Evolutionary conservation across 768 basidiomycete species (phyloP), one percentile per base, ranked within the genome.

Genomic region (Boletus tomentosulus): DNA sequence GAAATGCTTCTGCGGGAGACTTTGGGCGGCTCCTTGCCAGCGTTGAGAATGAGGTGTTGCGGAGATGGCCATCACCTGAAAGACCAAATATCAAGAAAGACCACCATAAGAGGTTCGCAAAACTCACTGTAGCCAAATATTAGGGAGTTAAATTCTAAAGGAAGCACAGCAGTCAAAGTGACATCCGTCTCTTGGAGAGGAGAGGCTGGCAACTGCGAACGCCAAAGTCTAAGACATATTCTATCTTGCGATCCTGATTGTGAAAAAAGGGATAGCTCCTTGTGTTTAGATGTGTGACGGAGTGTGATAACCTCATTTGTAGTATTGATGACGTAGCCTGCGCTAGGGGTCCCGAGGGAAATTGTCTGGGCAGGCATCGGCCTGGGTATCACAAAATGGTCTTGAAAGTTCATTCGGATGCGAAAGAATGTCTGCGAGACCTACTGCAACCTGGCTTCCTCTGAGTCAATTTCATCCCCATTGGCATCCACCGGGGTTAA

Each of bases 91-190:
- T 60, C 9, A 59, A 16, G 30, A 28, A 22, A 44, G 3, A 12
- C 3, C 9, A 13, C 13, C 11, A 33, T 13, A 24, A 6, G 22
- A 35, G 16, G 13, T 33, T 3, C 10, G 7, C 22, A 47, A 50
- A 4, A 67, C 81, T 33, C 58, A 89, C 89, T 77, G 58, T 77
- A 82, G 38, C 90, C 92, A 44, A 85, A 69, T 33, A 92, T 59
- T 25, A 93, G 72, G 0, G 68, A 51, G 34, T 83, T 79, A 0
- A 81, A 67, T 43, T 84, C 83, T 8, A 92, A 63, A 5, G 86
- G 83, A 28, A 85, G 68, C 10, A 78, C 62, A 1, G 72, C 70
- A 5, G 77, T 77, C 39, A 78, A 47, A 38, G 43, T 55, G 37
- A 54, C 51, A 42, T 53, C 49, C 1, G 3, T 37, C 28, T 52